Base-by-base conservation (phyloP, 495 filamentous ascomycete genomes). In the Apiosordaria backusii region DNA sequence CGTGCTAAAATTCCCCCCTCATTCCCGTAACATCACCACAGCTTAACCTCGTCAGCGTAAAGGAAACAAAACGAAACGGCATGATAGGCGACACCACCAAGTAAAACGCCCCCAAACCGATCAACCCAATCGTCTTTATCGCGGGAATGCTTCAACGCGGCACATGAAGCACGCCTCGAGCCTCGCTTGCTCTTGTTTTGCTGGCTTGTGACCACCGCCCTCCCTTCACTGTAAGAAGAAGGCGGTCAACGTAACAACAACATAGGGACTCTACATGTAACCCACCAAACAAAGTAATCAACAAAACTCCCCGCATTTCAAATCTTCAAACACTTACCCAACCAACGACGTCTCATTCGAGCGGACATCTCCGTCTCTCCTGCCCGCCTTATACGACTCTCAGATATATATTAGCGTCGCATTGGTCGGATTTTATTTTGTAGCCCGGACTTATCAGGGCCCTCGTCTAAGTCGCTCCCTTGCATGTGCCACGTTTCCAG, bases 121-220 rank as follows among this genome's bases (percentile, higher is more conserved):
- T 18, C 52, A 55, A 55, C n/a, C 15, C 50, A 18, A n/a, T 54
- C 50, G 18, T 35, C 50, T 1, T 15, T 18, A 13, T n/a, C 16
- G 18, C 50, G 5, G 50, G 18, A 54, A 54, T 19, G n/a, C 52
- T 3, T 23, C 52, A 55, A 1, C 52, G 52, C 27, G 57, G 57
- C 64, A 65, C 40, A 50, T 61, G 57, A 65, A 61, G 64, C 64
- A 57, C 52, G 63, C n/a, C 22, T 64, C 16, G 22, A 64, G 62
- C 45, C 50, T 65, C 19, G 19, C 27, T 25, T 54, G 53, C 53
- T 52, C 19, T 19, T 24, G 50, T 53, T 19, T n/a, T n/a, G n/a
- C n/a, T 50, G 26, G 13, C 26, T 25, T 27, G 18, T 53, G n/a
- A n/a, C n/a, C n/a, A n/a, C n/a, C n/a, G n/a, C n/a, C n/a, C 7